Evolutionary conservation across 1,284 basidiomycete species (phyloP).

Genomic region (Fomitopsis palustris): DNA sequence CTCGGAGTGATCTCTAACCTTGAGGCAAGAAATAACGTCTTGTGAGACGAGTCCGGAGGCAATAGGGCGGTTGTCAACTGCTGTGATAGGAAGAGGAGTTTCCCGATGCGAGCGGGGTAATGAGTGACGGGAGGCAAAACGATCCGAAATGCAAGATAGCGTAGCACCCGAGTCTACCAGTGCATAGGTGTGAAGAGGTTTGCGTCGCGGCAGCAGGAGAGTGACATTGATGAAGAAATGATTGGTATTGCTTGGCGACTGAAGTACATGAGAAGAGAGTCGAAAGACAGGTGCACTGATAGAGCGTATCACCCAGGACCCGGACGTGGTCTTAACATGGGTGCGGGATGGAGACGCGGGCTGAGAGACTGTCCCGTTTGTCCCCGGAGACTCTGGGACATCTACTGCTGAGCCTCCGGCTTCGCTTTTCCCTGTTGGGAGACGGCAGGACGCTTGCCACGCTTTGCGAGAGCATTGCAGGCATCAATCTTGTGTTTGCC

Average conservation of each 20-base stretch:
- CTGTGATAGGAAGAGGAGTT: conserved; percentile 29
- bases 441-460: conserved; percentile 12
- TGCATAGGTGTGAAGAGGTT: conserved; percentile 26
- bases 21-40: conserved; percentile 26
- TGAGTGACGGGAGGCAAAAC: conserved; percentile 28
- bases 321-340: background rate
- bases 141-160: conserved; percentile 32
- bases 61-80: conserved; percentile 34
- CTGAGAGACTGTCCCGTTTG: conserved; percentile 18
- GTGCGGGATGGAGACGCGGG: conserved; percentile 2
- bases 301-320: too few species aligned
- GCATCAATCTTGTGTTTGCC: conserved; percentile 20
- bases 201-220: conserved; percentile 28
- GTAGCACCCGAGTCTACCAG: conserved; percentile 35
- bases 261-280: conserved; percentile 12
- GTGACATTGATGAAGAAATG: conserved; percentile 34
- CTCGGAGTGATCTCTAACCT: conserved; percentile 23
- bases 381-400: conserved; percentile 23
- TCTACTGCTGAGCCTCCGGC: conserved; percentile 17
- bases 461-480: conserved; percentile 24
- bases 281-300: conserved; percentile 4
- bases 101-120: conserved; percentile 24
- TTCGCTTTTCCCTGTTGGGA: conserved; percentile 30
- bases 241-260: conserved; percentile 7
- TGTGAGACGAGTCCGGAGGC: conserved; percentile 34